Evolutionary conservation across 192 early-diverging fungal species (phyloP).

Genomic region (Backusella psychrophila): DNA sequence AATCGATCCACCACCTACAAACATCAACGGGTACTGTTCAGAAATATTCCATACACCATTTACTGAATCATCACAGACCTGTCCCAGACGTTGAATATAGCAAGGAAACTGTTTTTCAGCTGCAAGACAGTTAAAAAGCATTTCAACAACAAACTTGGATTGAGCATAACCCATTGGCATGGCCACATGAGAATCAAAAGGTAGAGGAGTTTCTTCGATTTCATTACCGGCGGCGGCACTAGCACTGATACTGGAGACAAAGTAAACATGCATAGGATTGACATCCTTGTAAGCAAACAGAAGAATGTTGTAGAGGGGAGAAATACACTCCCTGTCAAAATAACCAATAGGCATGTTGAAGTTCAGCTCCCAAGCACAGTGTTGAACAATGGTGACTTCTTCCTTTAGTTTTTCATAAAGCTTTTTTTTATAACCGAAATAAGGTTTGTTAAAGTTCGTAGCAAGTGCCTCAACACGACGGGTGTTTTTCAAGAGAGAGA

Average conservation of each 20-base stretch:
- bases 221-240: neutral
- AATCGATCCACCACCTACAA: constrained; percentile 10
- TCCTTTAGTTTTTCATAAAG: neutral
- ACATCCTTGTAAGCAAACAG: constrained; percentile 13
- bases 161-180: constrained; percentile 31
- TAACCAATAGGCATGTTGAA: constrained; percentile 30
- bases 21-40: constrained; percentile 21
- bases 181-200: constrained; percentile 14
- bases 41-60: constrained; percentile 28
- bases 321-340: constrained; percentile 25
- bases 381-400: constrained; percentile 14
- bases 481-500: neutral
- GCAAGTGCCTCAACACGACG: neutral
- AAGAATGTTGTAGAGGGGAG: constrained; percentile 21
- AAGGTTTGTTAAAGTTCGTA: constrained; percentile 18
- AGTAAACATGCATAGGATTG: constrained; percentile 28
- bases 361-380: neutral
- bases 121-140: constrained; percentile 17
- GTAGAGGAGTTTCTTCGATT: constrained; percentile 11
- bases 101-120: constrained; percentile 18
- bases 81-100: constrained; percentile 27
- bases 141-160: constrained; percentile 30
- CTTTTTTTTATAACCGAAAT: constrained; percentile 14
- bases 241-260: constrained; percentile 30
- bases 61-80: constrained; percentile 1